Evolutionary conservation across 176 grass and related monocot genomes (phyloP).

Genomic region (Carex cristatella): DNA sequence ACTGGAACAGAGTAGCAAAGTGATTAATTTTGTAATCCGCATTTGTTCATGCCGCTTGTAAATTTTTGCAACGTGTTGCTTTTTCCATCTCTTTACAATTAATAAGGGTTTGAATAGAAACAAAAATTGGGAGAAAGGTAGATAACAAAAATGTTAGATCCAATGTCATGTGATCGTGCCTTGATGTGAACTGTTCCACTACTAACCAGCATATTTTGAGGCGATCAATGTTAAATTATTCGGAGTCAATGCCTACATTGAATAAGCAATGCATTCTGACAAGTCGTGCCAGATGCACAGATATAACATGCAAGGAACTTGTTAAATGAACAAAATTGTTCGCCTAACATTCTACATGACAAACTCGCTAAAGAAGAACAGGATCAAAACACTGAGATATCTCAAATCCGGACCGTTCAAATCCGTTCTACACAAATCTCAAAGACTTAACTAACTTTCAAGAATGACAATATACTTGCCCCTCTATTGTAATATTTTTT

Average conservation of each 20-base stretch:
- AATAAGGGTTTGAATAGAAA: background rate
- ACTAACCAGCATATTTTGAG: background rate
- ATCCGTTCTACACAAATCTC: too few relatives aligned
- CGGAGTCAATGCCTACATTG: background rate
- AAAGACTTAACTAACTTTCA: background rate
- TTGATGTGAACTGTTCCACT: background rate
- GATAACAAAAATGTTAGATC: background rate
- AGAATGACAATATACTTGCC: background rate
- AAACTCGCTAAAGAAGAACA: background rate
- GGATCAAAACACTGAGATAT: too few relatives aligned
- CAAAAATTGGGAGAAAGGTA: background rate
- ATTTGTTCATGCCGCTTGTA: background rate
- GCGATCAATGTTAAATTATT: background rate
- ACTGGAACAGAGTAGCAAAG: background rate
- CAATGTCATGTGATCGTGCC: conserved; percentile 2
- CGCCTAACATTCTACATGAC: background rate
- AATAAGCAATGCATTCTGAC: background rate
- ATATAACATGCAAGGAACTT: conserved; percentile 16
- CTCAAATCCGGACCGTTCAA: too few relatives aligned
- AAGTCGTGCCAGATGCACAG: conserved; percentile 5
- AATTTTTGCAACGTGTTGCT: background rate
- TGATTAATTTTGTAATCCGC: background rate
- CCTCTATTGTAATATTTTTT: background rate
- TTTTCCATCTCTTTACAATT: background rate
- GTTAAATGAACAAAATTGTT: conserved; percentile 1